Conservation (phyloP, 1,284 basidiomycete genomes). For the Testicularia cyperi region DNA sequence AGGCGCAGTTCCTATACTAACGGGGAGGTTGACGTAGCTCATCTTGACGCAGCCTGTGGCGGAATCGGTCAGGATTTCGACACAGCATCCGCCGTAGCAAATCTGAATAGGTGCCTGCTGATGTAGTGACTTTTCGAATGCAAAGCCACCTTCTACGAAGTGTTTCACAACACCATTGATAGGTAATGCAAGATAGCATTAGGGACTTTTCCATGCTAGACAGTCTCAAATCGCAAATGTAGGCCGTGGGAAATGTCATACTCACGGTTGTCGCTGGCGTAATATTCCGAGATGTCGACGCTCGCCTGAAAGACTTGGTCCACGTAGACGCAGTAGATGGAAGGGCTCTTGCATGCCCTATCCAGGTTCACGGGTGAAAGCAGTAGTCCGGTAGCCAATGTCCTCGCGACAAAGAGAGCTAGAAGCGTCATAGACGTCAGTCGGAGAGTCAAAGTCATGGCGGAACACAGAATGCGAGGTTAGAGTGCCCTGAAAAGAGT, state of each 20-base stretch:
- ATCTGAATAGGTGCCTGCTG: conserved; percentile 1
- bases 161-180: neutral
- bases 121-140: conserved; percentile 6
- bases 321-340: conserved; percentile 29
- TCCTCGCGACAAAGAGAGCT: neutral
- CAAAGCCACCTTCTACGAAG: conserved; percentile 16
- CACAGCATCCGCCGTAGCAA: conserved; percentile 17
- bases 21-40: neutral
- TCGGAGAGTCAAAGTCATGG: too few species aligned
- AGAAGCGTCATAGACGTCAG: neutral
- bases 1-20: too few species aligned
- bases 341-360: conserved; percentile 2
- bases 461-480: too few species aligned
- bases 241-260: neutral
- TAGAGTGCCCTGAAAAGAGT: too few species aligned
- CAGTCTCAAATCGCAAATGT: too few species aligned
- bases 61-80: conserved; percentile 5
- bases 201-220: too few species aligned
- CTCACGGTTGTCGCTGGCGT: conserved; percentile 23
- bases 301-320: conserved; percentile 9
- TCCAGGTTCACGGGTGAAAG: conserved; percentile 2
- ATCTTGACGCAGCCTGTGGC: conserved; percentile 8
- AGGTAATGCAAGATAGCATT: neutral
- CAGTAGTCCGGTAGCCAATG: conserved; percentile 3
- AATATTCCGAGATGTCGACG: conserved; percentile 4